Base-by-base conservation (phyloP, 2,329 filamentous ascomycete genomes). In the Parascedosporium putredinis region DNA sequence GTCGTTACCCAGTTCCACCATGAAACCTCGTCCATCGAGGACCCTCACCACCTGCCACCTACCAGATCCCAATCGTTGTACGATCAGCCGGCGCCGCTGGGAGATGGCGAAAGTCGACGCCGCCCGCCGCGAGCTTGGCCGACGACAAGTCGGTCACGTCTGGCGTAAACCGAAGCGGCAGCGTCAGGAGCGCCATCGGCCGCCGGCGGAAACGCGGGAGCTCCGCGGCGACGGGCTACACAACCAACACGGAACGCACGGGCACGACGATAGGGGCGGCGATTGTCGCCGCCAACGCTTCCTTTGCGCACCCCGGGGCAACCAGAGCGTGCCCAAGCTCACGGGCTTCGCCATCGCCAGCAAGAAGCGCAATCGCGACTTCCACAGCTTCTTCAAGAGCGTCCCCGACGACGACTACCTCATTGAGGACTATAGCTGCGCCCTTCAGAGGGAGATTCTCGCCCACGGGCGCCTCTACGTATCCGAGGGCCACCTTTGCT, bases 351-450 rank as follows among this genome's bases (percentile, higher is more conserved):
- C 93, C 46, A 89, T 97, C 55, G 93, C 93, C 45, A 94, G 87
- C 63, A 95, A 94, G 65, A 96, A 93, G 69, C 81, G 94, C 51
- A 98, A 98, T 67, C 81, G 88, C 45, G 93, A 97, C 61, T 98
- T 97, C 59, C 93, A 98, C 64, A 79, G 78, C 52, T 70, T 95
- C 2, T 98, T 98, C 73, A 86, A 93, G 66, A 97, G 90, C 62
- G 93, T 98, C 1, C 93, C 94, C 1, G 91, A 97, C 56, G 93
- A 98, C 60, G 93, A 98, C 65, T 96, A 95, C 62, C 75, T 98
- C 23, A 97, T 98, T 56, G 93, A 98, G 62, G 93, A 98, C 64
- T 98, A 97, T 65, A 96, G 93, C 64, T 96, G 93, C 63, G 93
- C 93, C 3, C 67, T 98, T 52, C 93, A 98, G 65, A 82, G 90